These are phyloP conservation scores for Salix viminalis DNA, from an alignment of 345 rosid species.

Conservation along the genomic window DNA sequence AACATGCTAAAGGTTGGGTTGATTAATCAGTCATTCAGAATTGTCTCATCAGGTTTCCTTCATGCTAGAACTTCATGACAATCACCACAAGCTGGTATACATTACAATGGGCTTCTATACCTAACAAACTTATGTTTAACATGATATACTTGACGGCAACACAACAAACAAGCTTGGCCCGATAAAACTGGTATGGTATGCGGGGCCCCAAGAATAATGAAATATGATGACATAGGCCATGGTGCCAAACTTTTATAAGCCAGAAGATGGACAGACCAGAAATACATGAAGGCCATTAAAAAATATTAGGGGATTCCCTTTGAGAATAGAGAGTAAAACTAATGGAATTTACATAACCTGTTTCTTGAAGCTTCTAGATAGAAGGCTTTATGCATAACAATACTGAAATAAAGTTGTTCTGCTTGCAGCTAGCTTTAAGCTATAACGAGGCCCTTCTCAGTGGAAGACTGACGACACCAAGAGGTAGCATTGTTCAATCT, in stretches of 20 bases:
- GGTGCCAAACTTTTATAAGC: background rate
- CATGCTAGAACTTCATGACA: background rate
- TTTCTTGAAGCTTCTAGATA: background rate
- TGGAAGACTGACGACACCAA: slow-evolving; percentile 54
- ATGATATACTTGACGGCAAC: background rate
- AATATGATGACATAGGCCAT: background rate
- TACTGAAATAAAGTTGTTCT: slow-evolving; percentile 4
- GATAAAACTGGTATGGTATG: background rate
- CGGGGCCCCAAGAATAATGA: background rate
- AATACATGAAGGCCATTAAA: background rate
- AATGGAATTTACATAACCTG: background rate
- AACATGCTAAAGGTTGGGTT: background rate
- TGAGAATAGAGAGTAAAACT: background rate
- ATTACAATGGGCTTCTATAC: background rate
- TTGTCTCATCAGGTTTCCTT: background rate
- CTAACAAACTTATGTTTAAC: background rate
- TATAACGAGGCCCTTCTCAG: slow-evolving; percentile 70
- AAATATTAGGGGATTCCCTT: background rate
- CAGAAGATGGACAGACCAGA: background rate
- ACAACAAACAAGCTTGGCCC: background rate
- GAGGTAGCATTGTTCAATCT: slow-evolving; percentile 68
- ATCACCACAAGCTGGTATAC: background rate
- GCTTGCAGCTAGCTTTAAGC: slow-evolving; percentile 65
- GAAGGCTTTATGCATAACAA: background rate
- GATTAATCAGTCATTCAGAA: background rate